Evolutionary conservation across 768 basidiomycete species (phyloP).

Genomic region (Hericium rajendrae): DNA sequence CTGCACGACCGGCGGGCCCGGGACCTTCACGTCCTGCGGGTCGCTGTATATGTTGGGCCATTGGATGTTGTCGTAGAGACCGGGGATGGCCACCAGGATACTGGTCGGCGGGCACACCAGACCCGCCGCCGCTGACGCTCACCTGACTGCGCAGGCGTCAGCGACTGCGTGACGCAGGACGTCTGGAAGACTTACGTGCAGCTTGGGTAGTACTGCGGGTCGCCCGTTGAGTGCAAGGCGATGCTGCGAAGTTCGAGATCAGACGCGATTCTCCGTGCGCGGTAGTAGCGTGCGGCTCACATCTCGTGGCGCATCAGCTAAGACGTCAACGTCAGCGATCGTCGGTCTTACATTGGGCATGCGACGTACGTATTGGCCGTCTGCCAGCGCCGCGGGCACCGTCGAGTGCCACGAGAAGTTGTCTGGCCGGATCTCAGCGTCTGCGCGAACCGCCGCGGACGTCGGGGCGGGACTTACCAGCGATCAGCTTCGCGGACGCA

Average conservation of each 20-base stretch:
- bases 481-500: constrained; percentile 34
- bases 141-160: constrained; percentile 15
- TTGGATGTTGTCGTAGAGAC: constrained; percentile 17
- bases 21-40: constrained; percentile 16
- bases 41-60: constrained; percentile 21
- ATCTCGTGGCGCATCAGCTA: constrained; percentile 42
- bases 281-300: constrained; percentile 14
- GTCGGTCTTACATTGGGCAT: not conserved
- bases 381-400: constrained; percentile 30
- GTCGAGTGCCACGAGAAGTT: constrained; percentile 32
- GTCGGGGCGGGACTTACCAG: constrained; percentile 21
- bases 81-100: constrained; percentile 17
- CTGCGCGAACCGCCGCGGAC: too few relatives aligned
- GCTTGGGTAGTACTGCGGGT: constrained; percentile 39
- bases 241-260: constrained; percentile 21
- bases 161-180: not conserved
- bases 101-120: constrained; percentile 14
- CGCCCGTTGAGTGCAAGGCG: constrained; percentile 32
- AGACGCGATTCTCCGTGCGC: not conserved
- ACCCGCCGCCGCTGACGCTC: constrained; percentile 19
- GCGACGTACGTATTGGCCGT: constrained; percentile 40
- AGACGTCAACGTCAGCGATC: not conserved
- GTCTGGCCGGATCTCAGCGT: constrained; percentile 14
- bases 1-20: constrained; percentile 15
- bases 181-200: constrained; percentile 31